Percentiles rank a stretch among this genome's conserved stretches.
Conservation (phyloP, 805 yeast genomes). For the Yamadazyma akitaensis region DNA sequence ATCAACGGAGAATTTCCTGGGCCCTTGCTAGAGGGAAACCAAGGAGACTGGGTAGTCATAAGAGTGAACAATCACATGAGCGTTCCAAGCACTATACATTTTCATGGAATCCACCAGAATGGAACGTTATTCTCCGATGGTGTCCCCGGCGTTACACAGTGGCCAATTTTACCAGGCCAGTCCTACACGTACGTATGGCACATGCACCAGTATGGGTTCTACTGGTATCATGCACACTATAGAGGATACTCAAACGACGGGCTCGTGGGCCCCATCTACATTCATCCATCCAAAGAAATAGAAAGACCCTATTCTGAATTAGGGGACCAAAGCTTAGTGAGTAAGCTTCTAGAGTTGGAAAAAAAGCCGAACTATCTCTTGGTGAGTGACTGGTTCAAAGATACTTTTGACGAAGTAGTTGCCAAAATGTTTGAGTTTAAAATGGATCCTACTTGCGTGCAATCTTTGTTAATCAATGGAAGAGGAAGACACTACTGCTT, state of each 20-base stretch:
- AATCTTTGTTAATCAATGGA: constrained; percentile 28
- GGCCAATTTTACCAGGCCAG: constrained; percentile 45
- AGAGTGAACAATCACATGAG: constrained; percentile 35
- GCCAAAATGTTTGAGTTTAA: constrained; percentile 31
- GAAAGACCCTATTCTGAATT: constrained; percentile 31
- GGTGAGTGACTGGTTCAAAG: constrained; percentile 40
- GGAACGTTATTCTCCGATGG: constrained; percentile 52
- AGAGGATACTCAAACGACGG: constrained; percentile 49
- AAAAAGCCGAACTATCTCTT: constrained; percentile 23
- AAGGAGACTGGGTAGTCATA: constrained; percentile 32
- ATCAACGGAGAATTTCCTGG: constrained; percentile 51
- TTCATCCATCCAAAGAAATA: constrained; percentile 31
- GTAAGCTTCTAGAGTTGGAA: constrained; percentile 29
- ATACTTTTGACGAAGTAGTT: constrained; percentile 29
- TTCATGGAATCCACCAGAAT: constrained; percentile 49
- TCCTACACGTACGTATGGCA: constrained; percentile 42
- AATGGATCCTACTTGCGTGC: constrained; percentile 32
- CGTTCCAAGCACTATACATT: constrained; percentile 46
- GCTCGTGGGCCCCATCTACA: constrained; percentile 44
- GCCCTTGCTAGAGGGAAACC: constrained; percentile 39
- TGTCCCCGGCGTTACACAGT: constrained; percentile 47
- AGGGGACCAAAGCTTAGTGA: constrained; percentile 20
- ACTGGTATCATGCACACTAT: constrained; percentile 56
- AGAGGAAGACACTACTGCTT: constrained; percentile 26
- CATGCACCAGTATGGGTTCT: constrained; percentile 45